Percentiles rank a stretch among this genome's conserved stretches.
Evolutionary conservation across 2,329 filamentous ascomycete genomes (phyloP).

Genomic region (Botrytis squamosa): DNA sequence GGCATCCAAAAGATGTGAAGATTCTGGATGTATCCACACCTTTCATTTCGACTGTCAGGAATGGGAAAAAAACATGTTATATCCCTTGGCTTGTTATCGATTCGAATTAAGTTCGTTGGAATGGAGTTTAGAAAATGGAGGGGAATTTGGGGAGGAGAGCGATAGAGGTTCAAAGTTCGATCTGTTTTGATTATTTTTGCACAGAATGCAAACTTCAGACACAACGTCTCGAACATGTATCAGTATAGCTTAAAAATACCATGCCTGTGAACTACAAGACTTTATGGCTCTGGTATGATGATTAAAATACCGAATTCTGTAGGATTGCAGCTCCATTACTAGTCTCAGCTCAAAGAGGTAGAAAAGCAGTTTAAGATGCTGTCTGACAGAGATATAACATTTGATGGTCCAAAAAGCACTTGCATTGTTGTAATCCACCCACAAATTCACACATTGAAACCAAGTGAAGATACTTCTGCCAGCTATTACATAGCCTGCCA

Average conservation of each 20-base stretch:
- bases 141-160: neutral
- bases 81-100: conserved; percentile 5
- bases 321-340: too few relatives aligned
- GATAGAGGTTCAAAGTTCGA: too few relatives aligned
- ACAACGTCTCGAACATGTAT: neutral
- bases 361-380: neutral
- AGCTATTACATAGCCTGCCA: neutral
- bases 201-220: neutral
- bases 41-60: neutral
- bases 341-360: neutral
- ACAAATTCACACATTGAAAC: neutral
- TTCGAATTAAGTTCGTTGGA: neutral
- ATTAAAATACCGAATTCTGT: neutral
- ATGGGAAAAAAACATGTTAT: conserved; percentile 5
- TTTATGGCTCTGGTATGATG: neutral
- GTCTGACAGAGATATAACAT: neutral
- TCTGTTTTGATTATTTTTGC: neutral
- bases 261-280: neutral
- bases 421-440: neutral
- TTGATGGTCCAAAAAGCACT: neutral
- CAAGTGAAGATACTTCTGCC: neutral
- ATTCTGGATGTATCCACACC: neutral
- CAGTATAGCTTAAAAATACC: neutral
- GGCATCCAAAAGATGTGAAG: conserved; percentile 1
- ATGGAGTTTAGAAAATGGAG: too few relatives aligned